Conservation (phyloP, 495 filamentous ascomycete genomes). For the Penicillium waksmanii region DNA sequence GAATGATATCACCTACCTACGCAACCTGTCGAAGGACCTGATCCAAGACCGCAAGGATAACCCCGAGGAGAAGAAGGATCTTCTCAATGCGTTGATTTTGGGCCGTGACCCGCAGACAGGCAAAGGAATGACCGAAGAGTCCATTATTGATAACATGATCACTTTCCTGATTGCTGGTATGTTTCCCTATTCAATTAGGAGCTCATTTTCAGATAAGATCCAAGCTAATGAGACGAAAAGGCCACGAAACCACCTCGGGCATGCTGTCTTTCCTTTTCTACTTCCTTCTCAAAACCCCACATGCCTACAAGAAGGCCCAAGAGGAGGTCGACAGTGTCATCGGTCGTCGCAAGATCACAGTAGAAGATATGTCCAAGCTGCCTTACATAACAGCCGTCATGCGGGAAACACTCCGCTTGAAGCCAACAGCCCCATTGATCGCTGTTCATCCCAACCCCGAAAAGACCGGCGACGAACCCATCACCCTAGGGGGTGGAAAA, state of each 20-base stretch:
- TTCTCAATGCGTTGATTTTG: constrained; percentile 70
- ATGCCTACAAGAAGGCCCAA: constrained; percentile 61
- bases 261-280: constrained; percentile 59
- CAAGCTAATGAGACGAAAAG: constrained; percentile 34
- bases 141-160: constrained; percentile 70
- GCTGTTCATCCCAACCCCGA: constrained; percentile 37
- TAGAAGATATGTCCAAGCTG: constrained; percentile 70
- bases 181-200: neutral
- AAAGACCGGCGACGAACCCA: constrained; percentile 57
- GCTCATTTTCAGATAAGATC: neutral
- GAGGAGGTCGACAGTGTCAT: constrained; percentile 70
- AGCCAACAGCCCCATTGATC: constrained; percentile 61
- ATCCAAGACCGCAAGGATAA: constrained; percentile 60
- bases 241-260: constrained; percentile 75
- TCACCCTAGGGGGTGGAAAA: constrained; percentile 59
- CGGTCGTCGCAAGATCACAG: constrained; percentile 62
- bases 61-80: constrained; percentile 64
- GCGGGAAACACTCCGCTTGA: constrained; percentile 71
- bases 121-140: constrained; percentile 59
- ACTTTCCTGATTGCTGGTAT: constrained; percentile 67
- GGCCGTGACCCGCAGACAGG: constrained; percentile 71
- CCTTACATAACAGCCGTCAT: constrained; percentile 67
- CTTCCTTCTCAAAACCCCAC: constrained; percentile 64
- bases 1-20: constrained; percentile 59
- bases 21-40: constrained; percentile 59